Base-by-base conservation (phyloP, 805 yeast genomes). In the Scheffersomyces coipomensis region DNA sequence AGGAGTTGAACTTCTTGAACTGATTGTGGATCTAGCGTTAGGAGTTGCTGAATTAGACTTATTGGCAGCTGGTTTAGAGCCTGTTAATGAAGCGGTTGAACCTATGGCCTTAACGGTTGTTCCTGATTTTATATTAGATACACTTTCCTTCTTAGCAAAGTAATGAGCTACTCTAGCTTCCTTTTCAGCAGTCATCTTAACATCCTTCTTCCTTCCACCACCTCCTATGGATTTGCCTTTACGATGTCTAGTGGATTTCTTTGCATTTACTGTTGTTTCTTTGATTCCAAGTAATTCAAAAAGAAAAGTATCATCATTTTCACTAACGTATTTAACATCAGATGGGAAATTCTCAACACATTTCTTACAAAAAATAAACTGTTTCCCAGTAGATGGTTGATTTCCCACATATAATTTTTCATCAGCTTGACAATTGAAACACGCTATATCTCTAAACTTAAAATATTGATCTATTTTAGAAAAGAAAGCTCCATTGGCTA, bases 401-500 rank as follows among this genome's bases (percentile, higher is more conserved):
- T 39, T 45, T 13, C 46, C 55, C 9, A 75, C 76, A 38, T 58
- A 61, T 44, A 79, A 56, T 36, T 66, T 52, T 3, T 58, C 42
- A 29, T 76, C 81, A 22, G 44, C 45, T 2, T 62, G 67, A 60
- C 84, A 79, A 12, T 52, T 37, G 1, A 48, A 33, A 55, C 85
- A 80, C 34, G 60, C 60, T 35, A 78, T 61, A 44, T 78, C 81
- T 56, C 83, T 62, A 32, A 76, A 76, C 33, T 59, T 70, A 42
- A 60, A 59, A 51, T 79, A 79, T 33, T 63, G 73, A 3, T 62
- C 63, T 53, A 78, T 61, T 49, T 66, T 75, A 40, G 57, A 60
- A 46, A 79, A 64, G n/a, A 79, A 56, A 0, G 83, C 71, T 3
- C 85, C 85, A 47, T 79, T 79, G 2, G 72, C 61, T 3, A 78